Percentiles rank a stretch among this genome's conserved stretches.
Evolutionary conservation across 2,329 filamentous ascomycete species (phyloP).

Genomic region (Apiospora marii): DNA sequence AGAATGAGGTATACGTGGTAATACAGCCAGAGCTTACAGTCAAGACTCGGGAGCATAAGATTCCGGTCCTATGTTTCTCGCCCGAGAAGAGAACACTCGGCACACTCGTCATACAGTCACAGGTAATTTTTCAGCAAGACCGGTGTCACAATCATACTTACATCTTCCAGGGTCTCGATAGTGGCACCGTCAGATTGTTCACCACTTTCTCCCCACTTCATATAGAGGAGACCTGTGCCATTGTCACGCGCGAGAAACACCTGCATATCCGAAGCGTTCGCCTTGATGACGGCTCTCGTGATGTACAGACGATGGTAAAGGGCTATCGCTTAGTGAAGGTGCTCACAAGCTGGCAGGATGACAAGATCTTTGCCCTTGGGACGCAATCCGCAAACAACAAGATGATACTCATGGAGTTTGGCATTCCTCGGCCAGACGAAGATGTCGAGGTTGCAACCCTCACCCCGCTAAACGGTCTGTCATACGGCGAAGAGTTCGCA

Average conservation of each 20-base stretch:
- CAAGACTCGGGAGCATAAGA: background rate
- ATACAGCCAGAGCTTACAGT: conserved; percentile 18
- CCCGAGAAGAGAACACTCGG: conserved; percentile 11
- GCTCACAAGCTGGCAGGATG: conserved; percentile 16
- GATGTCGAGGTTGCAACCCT: conserved; percentile 2
- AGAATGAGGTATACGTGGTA: background rate
- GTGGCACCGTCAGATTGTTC: conserved; percentile 15
- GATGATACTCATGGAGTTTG: conserved; percentile 13
- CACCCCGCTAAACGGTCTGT: background rate
- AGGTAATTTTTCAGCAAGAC: background rate
- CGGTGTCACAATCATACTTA: background rate
- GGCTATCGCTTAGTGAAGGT: conserved; percentile 12
- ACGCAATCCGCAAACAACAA: conserved; percentile 18
- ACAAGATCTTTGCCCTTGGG: conserved; percentile 13
- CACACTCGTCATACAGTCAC: conserved; percentile 16
- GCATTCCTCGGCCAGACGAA: background rate
- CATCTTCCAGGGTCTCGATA: conserved; percentile 1
- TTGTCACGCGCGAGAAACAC: conserved; percentile 9
- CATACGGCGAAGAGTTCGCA: conserved; percentile 9
- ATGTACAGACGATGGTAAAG: conserved; percentile 2
- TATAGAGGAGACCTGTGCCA: conserved; percentile 3
- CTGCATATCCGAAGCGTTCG: conserved; percentile 4
- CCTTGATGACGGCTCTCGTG: background rate
- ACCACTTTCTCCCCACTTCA: conserved; percentile 14
- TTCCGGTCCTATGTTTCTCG: conserved; percentile 12